Percentiles rank a stretch among this genome's conserved stretches.
Evolutionary conservation across 129 eudicot species (phyloP).

Genomic region (Flaveria robusta): DNA sequence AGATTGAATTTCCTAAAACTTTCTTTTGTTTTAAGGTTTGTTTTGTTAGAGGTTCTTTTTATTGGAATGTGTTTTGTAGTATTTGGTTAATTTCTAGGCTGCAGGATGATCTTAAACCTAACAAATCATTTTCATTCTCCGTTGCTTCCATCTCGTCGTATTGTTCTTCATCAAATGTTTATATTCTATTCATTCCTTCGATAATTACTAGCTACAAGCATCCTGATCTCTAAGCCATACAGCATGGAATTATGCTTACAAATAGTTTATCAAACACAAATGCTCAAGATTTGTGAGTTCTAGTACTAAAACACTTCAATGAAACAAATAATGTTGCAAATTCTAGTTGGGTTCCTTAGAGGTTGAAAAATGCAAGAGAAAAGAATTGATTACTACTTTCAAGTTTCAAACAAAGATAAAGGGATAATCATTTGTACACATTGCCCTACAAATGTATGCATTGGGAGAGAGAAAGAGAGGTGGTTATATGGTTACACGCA

Average conservation of each 20-base stretch:
- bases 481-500: too few relatives aligned
- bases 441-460: too few relatives aligned
- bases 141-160: constrained; percentile 17
- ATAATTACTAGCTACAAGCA: not conserved
- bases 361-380: too few relatives aligned
- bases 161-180: constrained; percentile 1
- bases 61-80: constrained; percentile 41
- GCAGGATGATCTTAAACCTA: constrained; percentile 37
- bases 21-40: constrained; percentile 36
- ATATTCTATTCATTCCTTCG: not conserved
- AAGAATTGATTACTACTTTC: too few relatives aligned
- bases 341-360: too few relatives aligned
- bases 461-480: too few relatives aligned
- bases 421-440: too few relatives aligned
- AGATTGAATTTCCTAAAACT: constrained; percentile 16
- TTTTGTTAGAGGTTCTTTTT: constrained; percentile 17
- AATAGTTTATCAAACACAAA: not conserved
- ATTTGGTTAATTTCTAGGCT: constrained; percentile 36
- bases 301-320: not conserved
- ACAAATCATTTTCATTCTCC: constrained; percentile 22
- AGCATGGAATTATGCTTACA: not conserved
- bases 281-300: not conserved
- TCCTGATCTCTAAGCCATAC: constrained; percentile 4
- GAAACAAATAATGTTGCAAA: too few relatives aligned
- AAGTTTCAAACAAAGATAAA: too few relatives aligned